Evolutionary conservation across 164 flowering plant genomes (phyloP), one percentile per base, ranked within the genome.

Genomic region (Magnolia kwangsiensis): DNA sequence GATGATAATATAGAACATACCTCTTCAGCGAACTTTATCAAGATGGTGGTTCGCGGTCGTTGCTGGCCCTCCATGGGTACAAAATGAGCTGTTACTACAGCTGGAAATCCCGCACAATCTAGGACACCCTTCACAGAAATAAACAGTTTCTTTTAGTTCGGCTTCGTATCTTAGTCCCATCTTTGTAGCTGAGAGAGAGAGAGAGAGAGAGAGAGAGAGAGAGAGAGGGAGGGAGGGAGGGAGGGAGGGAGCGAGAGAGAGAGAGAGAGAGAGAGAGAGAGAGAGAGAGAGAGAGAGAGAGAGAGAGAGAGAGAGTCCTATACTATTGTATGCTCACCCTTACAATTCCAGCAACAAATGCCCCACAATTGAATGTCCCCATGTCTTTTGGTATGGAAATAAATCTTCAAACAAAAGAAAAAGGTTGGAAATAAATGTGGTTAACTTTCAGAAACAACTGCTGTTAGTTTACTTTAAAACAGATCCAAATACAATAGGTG

Each of bases 321-420:
- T 37, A 37, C 6, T 37, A 37, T 37, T 37, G 45, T 37, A 3
- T 9, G 75, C 90, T 76, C 80, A 96, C 99, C 91, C 90, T 89
- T 67, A 96, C 99, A 78, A 96, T 89, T 76, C 99, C 99, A 84
- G 99, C 99, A 81, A 92, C 99, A 92, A 96, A 96, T 63, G 99
- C 99, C n/a, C 99, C 99, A 76, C 98, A 96, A 69, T 96, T 96
- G 76, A 96, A 96, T 50, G 99, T 88, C n/a, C 99, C 99, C 99
- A 96, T 96, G 80, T 96, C 99, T 83, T 96, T 96, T 14, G 99
- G 99, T 78, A 92, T 87, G 11, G 99, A 96, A 81, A 96, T 96
- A 82, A 96, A 96, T 75, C 99, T 96, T 76, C 71, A 80, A 72
- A 67, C 50, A 74, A 69, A 58, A 9, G 23, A 23, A 76, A 20